Percentiles rank a stretch among this genome's conserved stretches.
Evolutionary conservation across 352 stramenopile species (phyloP).

Genomic region (Globisporangium mamillatum): DNA sequence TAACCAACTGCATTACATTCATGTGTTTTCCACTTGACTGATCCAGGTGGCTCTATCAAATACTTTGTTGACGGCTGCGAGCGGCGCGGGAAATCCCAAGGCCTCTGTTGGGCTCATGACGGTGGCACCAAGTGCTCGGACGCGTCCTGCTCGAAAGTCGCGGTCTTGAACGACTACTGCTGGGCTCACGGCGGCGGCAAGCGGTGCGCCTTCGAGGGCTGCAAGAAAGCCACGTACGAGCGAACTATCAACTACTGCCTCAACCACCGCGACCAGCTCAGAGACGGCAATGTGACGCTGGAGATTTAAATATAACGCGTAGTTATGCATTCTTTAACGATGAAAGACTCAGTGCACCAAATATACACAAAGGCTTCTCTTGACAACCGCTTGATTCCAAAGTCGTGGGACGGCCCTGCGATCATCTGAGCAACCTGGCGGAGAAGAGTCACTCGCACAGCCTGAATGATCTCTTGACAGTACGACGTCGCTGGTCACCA

Average conservation of each 20-base stretch:
- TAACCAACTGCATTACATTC: too few species aligned
- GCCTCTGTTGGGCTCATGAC: constrained; percentile 44
- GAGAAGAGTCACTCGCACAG: too few species aligned
- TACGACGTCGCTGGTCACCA: too few species aligned
- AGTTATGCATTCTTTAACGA: too few species aligned
- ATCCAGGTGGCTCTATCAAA: constrained; percentile 33
- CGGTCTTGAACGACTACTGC: background rate
- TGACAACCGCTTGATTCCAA: too few species aligned
- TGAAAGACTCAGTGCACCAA: too few species aligned
- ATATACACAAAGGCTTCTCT: too few species aligned
- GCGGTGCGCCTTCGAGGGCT: constrained; percentile 28
- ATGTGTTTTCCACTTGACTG: too few species aligned
- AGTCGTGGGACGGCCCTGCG: too few species aligned
- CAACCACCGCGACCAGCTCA: constrained; percentile 39
- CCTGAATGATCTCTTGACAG: too few species aligned
- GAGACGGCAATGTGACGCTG: constrained; percentile 2
- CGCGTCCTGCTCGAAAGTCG: constrained; percentile 30
- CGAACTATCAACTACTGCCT: constrained; percentile 43
- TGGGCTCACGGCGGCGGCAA: constrained; percentile 31
- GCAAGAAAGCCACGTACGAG: constrained; percentile 36
- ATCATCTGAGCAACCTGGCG: too few species aligned
- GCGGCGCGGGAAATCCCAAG: constrained; percentile 34
- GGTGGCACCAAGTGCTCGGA: constrained; percentile 38
- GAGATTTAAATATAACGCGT: background rate
- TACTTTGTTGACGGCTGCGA: constrained; percentile 38